Percentiles rank a stretch among this genome's conserved stretches.
Evolutionary conservation across 2,329 filamentous ascomycete species (phyloP).

Genomic region (Aspergillus fischeri): DNA sequence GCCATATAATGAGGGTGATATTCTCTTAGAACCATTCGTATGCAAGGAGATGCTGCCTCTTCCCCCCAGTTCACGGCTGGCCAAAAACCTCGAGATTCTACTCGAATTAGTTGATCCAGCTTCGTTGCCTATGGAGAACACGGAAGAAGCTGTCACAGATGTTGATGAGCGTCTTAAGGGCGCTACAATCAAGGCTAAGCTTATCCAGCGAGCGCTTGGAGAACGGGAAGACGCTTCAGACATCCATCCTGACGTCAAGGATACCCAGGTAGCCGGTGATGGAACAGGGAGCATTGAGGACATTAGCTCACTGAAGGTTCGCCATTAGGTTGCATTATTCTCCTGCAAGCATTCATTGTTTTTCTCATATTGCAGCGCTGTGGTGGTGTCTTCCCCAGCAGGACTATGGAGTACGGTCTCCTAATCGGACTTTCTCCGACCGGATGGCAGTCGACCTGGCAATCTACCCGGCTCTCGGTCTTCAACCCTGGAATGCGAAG

Average conservation of each 20-base stretch:
- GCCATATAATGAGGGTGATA: slow-evolving; percentile 1
- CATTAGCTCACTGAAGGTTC: slow-evolving; percentile 40
- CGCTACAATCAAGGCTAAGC: slow-evolving; percentile 76
- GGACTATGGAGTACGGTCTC: neutral
- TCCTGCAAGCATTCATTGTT: neutral
- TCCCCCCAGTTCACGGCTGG: slow-evolving; percentile 60
- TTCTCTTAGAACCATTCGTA: slow-evolving; percentile 25
- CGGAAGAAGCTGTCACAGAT: slow-evolving; percentile 82
- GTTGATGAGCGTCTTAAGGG: slow-evolving; percentile 86
- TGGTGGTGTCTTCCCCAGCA: neutral
- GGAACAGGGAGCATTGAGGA: slow-evolving; percentile 46
- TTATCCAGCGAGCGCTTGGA: slow-evolving; percentile 70
- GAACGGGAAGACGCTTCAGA: slow-evolving; percentile 36
- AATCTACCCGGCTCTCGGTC: neutral
- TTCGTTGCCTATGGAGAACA: slow-evolving; percentile 74
- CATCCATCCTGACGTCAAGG: slow-evolving; percentile 26
- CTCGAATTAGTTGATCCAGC: slow-evolving; percentile 74
- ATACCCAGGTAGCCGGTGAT: slow-evolving; percentile 28
- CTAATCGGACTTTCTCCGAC: slow-evolving; percentile 2
- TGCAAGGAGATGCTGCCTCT: slow-evolving; percentile 43
- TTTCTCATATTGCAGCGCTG: neutral
- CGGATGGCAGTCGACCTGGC: neutral
- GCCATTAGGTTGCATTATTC: slow-evolving; percentile 25
- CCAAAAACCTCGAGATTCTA: slow-evolving; percentile 71
- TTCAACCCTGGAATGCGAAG: neutral